These are phyloP conservation scores for Pisolithus orientalis DNA, from an alignment of 768 basidiomycete species.

Conservation along the genomic window DNA sequence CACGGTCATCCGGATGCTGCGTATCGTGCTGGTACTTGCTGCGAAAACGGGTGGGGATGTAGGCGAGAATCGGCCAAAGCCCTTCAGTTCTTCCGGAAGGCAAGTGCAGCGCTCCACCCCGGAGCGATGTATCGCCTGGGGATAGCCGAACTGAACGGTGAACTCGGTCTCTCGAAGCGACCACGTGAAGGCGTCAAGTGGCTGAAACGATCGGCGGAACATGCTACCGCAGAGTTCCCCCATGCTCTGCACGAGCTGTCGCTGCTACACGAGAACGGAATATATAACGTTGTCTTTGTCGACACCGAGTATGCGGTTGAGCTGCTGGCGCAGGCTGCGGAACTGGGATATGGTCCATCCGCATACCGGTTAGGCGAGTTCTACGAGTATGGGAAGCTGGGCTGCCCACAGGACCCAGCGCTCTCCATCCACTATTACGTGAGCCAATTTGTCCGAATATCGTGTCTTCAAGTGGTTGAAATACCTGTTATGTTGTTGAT, in stretches of 20 bases:
- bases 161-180: constrained; percentile 77
- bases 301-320: constrained; percentile 95
- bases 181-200: constrained; percentile 98
- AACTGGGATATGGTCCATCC: constrained; percentile 93
- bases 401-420: constrained; percentile 95
- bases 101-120: constrained; percentile 84
- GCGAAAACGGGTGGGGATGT: constrained; percentile 99
- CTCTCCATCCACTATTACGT: constrained; percentile 99
- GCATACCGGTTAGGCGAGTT: constrained; percentile 96
- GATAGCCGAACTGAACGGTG: constrained; percentile 93
- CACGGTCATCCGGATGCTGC: constrained; percentile 95
- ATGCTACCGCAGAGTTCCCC: constrained; percentile 91
- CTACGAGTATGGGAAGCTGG: constrained; percentile 99
- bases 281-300: constrained; percentile 95
- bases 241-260: constrained; percentile 95
- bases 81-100: constrained; percentile 88
- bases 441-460: constrained; percentile 21
- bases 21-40: constrained; percentile 94
- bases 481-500: constrained; percentile 9
- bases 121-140: constrained; percentile 97
- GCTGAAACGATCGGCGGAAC: constrained; percentile 95
- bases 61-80: constrained; percentile 89
- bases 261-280: constrained; percentile 91
- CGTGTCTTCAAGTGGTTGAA: constrained; percentile 1
- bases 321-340: constrained; percentile 89